Evolutionary conservation across 805 yeast genomes (phyloP), one percentile per base, ranked within the genome.

Genomic region (Millerozyma miso): DNA sequence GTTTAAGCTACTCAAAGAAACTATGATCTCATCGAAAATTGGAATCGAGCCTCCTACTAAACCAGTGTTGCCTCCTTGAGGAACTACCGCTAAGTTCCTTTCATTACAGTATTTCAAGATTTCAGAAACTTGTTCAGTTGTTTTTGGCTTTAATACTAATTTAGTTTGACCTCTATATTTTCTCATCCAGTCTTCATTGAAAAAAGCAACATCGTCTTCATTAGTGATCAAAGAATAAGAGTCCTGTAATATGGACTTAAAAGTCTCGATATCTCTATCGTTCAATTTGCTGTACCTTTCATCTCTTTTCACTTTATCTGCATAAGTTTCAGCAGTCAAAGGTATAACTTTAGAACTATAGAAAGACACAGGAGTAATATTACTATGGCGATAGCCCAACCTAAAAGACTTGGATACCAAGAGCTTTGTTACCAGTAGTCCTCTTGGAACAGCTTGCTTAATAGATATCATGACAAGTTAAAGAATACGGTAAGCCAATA

Each of bases 51-150:
- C 98, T 50, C 97, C 98, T 34, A 90, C 98, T 37, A 90, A 74
- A 19, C 97, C 97, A 1, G 97, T 91, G 65, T 91, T 90, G 53
- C 98, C 98, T 59, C 97, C 97, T 67, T 91, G 97, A 13, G 98
- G 97, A 7, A 88, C 96, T 38, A 90, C 80, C 0, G 97, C 96
- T 20, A 90, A 64, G 46, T 75, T 78, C 38, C 80, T 65, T 23
- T 82, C 86, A 57, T 85, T 85, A 70, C 96, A 88, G 65, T 88
- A 84, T 60, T 79, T 80, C 58, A 91, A 58, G 48, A 91, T 87
- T 53, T 79, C 58, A 2, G 90, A 74, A 14, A 91, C 83, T 62
- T 90, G 90, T 48, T 83, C 80, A 2, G 88, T 79, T 12, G 85
- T 76, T 54, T 81, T 84, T 31, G 98, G 98, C 62, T 84, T 87